Evolutionary conservation across 108 stramenopile species (phyloP), one percentile per base, ranked within the genome.

Genomic region (Nitzschia inconspicua): DNA sequence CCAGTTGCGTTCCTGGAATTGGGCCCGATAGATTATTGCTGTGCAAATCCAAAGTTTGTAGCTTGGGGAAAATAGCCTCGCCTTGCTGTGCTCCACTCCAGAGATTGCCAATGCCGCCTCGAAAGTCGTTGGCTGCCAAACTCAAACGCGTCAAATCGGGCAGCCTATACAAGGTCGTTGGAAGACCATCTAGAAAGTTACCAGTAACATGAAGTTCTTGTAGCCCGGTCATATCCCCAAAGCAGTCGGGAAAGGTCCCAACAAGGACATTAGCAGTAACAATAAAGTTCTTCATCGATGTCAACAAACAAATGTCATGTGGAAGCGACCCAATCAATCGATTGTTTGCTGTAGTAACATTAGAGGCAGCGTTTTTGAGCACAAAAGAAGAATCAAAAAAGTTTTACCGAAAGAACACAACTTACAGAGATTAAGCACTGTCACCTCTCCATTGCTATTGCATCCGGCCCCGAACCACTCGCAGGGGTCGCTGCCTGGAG

Each of bases 21-120:
- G 44, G 24, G 4, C 83, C 83, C 28, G 48, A 52, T 4, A 85
- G 64, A 32, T 68, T 60, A 55, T 85, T 85, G 41, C 79, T 59
- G 49, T 76, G 61, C 59, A 85, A 44, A 29, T 69, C 51, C 6
- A 81, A 50, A 1, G 57, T 63, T 29, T 35, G 49, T 5, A 84
- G 37, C 7, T 23, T 47, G 35, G 44, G 39, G 9, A 25, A 24
- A 20, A 62, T 28, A 10, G 30, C 29, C 9, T 14, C 3, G 34
- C 39, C 13, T 5, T 32, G 13, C 4, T 13, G 19, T 16, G 22
- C 24, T 4, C 36, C n/a, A 5, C 20, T 36, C 10, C 27, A 30
- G 4, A 64, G 36, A 25, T 35, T 28, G 19, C 54, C 64, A 13
- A 73, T 20, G 8, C 24, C 32, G 3, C 72, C 72, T 16, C 42